phyloP scores from a whole-genome alignment of 2,329 filamentous ascomycete genomes.

The Talaromyces sp. region DNA sequence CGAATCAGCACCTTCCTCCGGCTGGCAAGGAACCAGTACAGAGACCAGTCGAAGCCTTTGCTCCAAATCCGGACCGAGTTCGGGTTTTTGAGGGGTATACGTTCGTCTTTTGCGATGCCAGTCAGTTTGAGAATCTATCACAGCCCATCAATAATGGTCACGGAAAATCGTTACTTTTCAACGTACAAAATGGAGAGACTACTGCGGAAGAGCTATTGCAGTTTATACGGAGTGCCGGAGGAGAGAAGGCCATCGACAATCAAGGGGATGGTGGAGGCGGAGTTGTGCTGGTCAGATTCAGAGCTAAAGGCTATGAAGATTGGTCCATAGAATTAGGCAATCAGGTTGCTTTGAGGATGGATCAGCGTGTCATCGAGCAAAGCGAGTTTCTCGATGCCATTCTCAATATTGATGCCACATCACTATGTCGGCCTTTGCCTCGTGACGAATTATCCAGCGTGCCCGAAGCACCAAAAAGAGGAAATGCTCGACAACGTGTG shows the following conservation, averaged over 20 bases:
- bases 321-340: constrained; percentile 72
- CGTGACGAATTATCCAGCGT: constrained; percentile 37
- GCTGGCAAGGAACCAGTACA: constrained; percentile 72
- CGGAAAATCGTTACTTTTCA: constrained; percentile 74
- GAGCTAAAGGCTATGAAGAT: constrained; percentile 57
- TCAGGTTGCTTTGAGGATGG: constrained; percentile 67
- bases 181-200: constrained; percentile 63
- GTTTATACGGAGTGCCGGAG: constrained; percentile 72
- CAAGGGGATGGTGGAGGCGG: constrained; percentile 63
- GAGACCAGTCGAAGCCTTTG: constrained; percentile 66
- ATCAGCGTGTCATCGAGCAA: constrained; percentile 82
- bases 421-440: constrained; percentile 65
- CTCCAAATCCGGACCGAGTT: constrained; percentile 63
- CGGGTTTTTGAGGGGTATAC: constrained; percentile 83
- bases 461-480: constrained; percentile 40
- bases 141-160: constrained; percentile 73
- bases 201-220: constrained; percentile 72
- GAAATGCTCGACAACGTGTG: constrained; percentile 19
- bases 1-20: constrained; percentile 69
- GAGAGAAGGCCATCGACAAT: constrained; percentile 67
- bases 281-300: constrained; percentile 74
- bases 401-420: constrained; percentile 71
- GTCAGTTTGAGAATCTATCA: constrained; percentile 73
- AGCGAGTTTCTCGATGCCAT: constrained; percentile 92
- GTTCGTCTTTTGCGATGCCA: constrained; percentile 78